These are phyloP conservation scores for Lotmaria passim DNA, from an alignment of 208 protist species.

Conservation along the genomic window DNA sequence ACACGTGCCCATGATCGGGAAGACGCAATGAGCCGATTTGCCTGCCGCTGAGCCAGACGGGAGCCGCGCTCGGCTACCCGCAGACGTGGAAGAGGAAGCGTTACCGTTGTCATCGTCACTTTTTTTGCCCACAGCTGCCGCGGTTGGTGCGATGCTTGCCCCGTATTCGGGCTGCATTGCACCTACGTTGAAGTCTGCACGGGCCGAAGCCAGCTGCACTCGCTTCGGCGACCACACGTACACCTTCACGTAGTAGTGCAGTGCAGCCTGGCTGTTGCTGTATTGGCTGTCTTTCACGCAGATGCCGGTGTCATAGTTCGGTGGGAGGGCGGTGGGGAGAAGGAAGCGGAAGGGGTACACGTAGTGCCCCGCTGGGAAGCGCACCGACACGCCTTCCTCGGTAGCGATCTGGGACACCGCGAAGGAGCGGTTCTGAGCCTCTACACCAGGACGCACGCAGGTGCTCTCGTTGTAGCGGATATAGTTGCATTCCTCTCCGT, in stretches of 20 bases:
- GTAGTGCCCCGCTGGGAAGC: slow-evolving; percentile 25
- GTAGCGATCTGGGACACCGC: slow-evolving; percentile 15
- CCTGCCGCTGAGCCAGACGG: slow-evolving; percentile 4
- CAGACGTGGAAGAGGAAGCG: not conserved
- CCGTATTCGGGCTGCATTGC: slow-evolving; percentile 24
- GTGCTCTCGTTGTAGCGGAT: slow-evolving; percentile 17
- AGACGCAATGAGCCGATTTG: slow-evolving; percentile 1
- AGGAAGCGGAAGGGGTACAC: slow-evolving; percentile 36
- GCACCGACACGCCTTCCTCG: slow-evolving; percentile 22
- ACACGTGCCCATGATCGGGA: slow-evolving; percentile 4
- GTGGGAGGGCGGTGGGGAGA: slow-evolving; percentile 30
- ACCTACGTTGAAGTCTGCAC: slow-evolving; percentile 20
- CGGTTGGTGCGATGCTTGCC: not conserved
- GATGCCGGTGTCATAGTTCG: slow-evolving; percentile 32
- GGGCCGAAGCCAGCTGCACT: slow-evolving; percentile 10
- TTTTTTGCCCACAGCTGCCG: not conserved
- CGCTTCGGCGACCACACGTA: slow-evolving; percentile 20
- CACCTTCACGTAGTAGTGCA: slow-evolving; percentile 39
- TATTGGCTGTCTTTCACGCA: slow-evolving; percentile 25
- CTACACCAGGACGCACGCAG: slow-evolving; percentile 12
- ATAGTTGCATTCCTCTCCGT: not conserved
- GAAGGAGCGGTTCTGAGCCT: slow-evolving; percentile 10
- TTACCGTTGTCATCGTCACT: slow-evolving; percentile 6
- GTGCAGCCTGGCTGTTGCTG: slow-evolving; percentile 31
- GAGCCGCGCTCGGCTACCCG: slow-evolving; percentile 1